Conservation (phyloP, 495 filamentous ascomycete genomes). For the Penicillium waksmanii region DNA sequence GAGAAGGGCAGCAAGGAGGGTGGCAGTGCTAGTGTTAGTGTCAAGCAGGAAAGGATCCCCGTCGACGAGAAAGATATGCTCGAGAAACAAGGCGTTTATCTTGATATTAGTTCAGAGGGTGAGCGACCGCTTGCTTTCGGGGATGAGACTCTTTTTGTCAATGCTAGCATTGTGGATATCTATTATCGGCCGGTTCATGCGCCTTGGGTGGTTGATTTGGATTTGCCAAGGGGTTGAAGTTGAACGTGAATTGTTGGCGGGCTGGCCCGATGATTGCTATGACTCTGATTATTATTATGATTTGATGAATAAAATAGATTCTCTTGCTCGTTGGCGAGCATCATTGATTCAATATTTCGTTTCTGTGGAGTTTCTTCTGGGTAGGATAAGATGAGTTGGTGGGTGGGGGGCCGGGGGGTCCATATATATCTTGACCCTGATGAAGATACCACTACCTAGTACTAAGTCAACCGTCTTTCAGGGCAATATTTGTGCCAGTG, state of each 20-base stretch:
- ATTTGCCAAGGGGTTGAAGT: conserved; percentile 42
- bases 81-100: conserved; percentile 43
- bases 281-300: neutral
- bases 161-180: conserved; percentile 65
- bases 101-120: conserved; percentile 43
- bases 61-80: conserved; percentile 46
- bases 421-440: too few relatives aligned
- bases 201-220: conserved; percentile 68
- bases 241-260: neutral
- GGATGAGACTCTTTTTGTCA: conserved; percentile 70
- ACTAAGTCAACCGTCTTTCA: too few relatives aligned
- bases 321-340: neutral
- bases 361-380: too few relatives aligned
- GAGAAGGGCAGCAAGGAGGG: too few relatives aligned
- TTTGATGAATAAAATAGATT: conserved; percentile 13
- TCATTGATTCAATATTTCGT: neutral
- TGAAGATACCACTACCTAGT: too few relatives aligned
- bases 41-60: conserved; percentile 30
- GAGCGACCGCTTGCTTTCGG: conserved; percentile 45
- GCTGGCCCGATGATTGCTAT: neutral
- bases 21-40: conserved; percentile 29
- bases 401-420: too few relatives aligned
- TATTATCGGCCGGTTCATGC: conserved; percentile 55
- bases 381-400: too few relatives aligned
- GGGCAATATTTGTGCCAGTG: too few relatives aligned